These are phyloP conservation scores for Sapria himalayana DNA, from an alignment of 345 rosid species.

Conservation along the genomic window DNA sequence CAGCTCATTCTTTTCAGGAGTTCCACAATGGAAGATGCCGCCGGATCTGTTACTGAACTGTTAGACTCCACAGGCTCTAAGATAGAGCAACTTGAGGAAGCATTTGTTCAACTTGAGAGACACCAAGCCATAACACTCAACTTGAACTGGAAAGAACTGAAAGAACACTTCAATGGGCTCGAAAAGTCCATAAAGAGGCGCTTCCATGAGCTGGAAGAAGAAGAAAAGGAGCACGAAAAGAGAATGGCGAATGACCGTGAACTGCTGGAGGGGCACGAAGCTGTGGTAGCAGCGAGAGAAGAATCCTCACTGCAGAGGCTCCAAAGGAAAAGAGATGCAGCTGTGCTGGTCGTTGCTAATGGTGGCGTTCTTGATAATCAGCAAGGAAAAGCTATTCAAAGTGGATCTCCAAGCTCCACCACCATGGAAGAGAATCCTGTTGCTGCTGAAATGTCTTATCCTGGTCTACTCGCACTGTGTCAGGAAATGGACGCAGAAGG, in stretches of 20 bases:
- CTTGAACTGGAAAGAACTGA: constrained; percentile 89
- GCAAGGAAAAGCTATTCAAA: too few relatives aligned
- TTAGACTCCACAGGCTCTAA: constrained; percentile 69
- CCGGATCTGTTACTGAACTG: constrained; percentile 50
- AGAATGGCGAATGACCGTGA: constrained; percentile 69
- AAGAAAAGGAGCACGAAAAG: constrained; percentile 57
- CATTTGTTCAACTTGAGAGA: constrained; percentile 95
- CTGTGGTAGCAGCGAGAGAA: constrained; percentile 75
- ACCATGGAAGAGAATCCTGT: constrained; percentile 22
- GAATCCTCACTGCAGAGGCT: constrained; percentile 54
- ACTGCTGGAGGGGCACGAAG: constrained; percentile 48
- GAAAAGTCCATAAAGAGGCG: constrained; percentile 95
- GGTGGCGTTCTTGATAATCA: too few relatives aligned
- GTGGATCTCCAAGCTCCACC: constrained; percentile 14
- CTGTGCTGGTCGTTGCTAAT: constrained; percentile 20
- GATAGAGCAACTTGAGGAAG: constrained; percentile 97
- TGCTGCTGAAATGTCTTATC: constrained; percentile 43
- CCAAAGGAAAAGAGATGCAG: constrained; percentile 81
- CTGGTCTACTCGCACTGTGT: constrained; percentile 58
- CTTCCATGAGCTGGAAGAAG: constrained; percentile 92
- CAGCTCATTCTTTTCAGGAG: constrained; percentile 12
- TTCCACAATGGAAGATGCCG: constrained; percentile 47
- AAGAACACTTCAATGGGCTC: constrained; percentile 95
- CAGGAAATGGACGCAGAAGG: constrained; percentile 74
- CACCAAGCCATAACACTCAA: constrained; percentile 77